These are phyloP conservation scores for Dactylella cylindrospora DNA, from an alignment of 2,329 filamentous ascomycete genomes.

Conservation along the genomic window DNA sequence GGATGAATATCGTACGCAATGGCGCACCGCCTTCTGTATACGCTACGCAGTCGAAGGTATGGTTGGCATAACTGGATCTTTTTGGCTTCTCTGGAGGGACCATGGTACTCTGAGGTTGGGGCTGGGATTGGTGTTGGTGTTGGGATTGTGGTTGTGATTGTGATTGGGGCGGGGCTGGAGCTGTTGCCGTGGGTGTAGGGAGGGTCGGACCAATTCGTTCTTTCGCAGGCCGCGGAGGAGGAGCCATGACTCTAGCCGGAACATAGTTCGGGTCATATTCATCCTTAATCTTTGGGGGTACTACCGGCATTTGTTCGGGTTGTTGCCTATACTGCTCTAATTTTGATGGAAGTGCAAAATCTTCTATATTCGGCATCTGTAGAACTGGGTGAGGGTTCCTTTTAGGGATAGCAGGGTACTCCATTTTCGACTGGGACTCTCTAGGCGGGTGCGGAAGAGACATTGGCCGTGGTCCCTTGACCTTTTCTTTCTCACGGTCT, in stretches of 20 bases:
- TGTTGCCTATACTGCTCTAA: slow-evolving; percentile 35
- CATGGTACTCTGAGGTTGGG: slow-evolving; percentile 45
- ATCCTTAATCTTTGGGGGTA: slow-evolving; percentile 41
- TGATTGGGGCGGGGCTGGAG: not conserved
- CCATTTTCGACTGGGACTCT: slow-evolving; percentile 19
- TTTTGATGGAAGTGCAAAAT: slow-evolving; percentile 39
- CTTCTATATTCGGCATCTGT: slow-evolving; percentile 33
- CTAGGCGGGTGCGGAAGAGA: slow-evolving; percentile 22
- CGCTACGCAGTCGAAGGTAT: slow-evolving; percentile 75
- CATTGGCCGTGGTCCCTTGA: slow-evolving; percentile 32
- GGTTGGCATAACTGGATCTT: slow-evolving; percentile 54
- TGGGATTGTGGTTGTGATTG: slow-evolving; percentile 49
- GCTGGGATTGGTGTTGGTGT: slow-evolving; percentile 45
- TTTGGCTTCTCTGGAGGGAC: slow-evolving; percentile 29
- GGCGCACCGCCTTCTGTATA: slow-evolving; percentile 88
- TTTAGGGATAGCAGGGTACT: slow-evolving; percentile 39
- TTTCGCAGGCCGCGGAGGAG: slow-evolving; percentile 43
- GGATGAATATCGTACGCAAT: slow-evolving; percentile 84
- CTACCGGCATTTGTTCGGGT: slow-evolving; percentile 23
- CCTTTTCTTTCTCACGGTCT: slow-evolving; percentile 28
- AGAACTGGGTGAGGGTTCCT: slow-evolving; percentile 10
- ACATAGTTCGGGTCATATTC: slow-evolving; percentile 36
- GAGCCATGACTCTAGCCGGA: not conserved
- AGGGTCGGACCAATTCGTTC: slow-evolving; percentile 45
- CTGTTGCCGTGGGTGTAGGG: not conserved